Percentiles rank a stretch among this genome's conserved stretches.
Evolutionary conservation across 345 rosid genomes (phyloP).

Genomic region (Brassica incana): DNA sequence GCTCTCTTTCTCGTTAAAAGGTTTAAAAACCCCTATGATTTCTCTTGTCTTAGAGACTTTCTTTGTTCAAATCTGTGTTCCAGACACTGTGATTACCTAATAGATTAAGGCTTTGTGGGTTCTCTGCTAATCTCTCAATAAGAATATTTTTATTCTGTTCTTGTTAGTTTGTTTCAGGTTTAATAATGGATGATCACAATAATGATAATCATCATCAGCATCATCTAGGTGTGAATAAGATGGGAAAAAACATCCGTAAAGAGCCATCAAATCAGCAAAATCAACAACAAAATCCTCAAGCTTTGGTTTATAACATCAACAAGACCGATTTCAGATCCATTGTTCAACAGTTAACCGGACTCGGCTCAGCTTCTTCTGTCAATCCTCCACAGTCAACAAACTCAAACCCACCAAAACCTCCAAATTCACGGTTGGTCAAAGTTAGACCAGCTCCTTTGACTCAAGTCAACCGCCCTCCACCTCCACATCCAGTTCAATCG

Average conservation of each 20-base stretch:
- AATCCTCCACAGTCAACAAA: constrained; percentile 55
- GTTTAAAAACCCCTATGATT: not conserved
- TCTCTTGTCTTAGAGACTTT: not conserved
- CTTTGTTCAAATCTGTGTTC: not conserved
- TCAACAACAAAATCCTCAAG: constrained; percentile 70
- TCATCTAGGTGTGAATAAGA: constrained; percentile 79
- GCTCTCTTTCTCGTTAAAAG: not conserved
- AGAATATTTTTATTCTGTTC: not conserved
- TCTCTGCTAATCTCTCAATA: not conserved
- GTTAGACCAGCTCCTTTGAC: constrained; percentile 85
- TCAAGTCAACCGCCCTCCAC: constrained; percentile 62
- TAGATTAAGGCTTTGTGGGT: not conserved
- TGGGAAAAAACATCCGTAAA: constrained; percentile 79
- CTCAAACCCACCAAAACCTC: constrained; percentile 68
- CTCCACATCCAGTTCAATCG: constrained; percentile 38
- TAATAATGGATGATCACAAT: constrained; percentile 69
- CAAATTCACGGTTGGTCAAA: constrained; percentile 74
- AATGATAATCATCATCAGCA: constrained; percentile 40
- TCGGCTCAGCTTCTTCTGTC: constrained; percentile 46
- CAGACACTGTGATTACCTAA: not conserved
- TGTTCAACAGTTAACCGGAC: constrained; percentile 93
- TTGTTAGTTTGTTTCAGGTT: constrained; percentile 18
- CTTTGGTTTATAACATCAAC: constrained; percentile 94
- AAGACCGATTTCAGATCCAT: constrained; percentile 83
- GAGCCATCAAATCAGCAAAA: constrained; percentile 75